Evolutionary conservation across 192 early-diverging fungal genomes (phyloP), one percentile per base, ranked within the genome.

Genomic region (Geosiphon pyriformis): DNA sequence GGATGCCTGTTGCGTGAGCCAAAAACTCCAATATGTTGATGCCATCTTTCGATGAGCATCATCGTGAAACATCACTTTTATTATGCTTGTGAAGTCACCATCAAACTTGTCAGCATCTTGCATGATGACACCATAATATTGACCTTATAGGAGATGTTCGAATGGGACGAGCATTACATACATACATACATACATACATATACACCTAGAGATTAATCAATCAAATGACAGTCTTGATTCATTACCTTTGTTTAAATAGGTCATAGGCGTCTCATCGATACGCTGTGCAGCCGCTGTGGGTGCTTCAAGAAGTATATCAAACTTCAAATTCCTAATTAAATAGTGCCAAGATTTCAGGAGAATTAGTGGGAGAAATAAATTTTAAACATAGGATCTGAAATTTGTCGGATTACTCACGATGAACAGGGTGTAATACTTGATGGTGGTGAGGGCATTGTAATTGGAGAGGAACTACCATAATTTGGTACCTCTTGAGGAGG

Each of bases 181-280:
- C n/a, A n/a, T n/a, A n/a, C n/a, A n/a, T n/a, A n/a, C n/a, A n/a
- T n/a, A n/a, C n/a, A n/a, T n/a, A n/a, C n/a, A n/a, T n/a, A n/a
- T n/a, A n/a, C n/a, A n/a, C n/a, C n/a, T n/a, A n/a, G n/a, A 29
- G 17, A 37, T 32, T 53, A 15, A 51, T 17, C 29, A 56, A n/a
- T 32, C 25, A 53, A 59, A 3, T 34, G 33, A 26, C 32, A 10
- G 29, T 17, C 35, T 32, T 26, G 59, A 30, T 15, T 34, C 57
- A 68, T 73, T 83, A 74, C 88, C 88, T 73, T 85, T 85, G 67
- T 90, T 90, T 27, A 90, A 78, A 42, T 90, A 88, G 1, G 88
- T 88, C 27, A 88, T 70, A 20, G 83, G 75, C 0, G 82, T 69
- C 32, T 85, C 87, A 48, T 85, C 85, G 6, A 79, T 70, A 1